These are phyloP conservation scores for Candida coleopterorum DNA, from an alignment of 805 yeast genomes.

Conservation along the genomic window DNA sequence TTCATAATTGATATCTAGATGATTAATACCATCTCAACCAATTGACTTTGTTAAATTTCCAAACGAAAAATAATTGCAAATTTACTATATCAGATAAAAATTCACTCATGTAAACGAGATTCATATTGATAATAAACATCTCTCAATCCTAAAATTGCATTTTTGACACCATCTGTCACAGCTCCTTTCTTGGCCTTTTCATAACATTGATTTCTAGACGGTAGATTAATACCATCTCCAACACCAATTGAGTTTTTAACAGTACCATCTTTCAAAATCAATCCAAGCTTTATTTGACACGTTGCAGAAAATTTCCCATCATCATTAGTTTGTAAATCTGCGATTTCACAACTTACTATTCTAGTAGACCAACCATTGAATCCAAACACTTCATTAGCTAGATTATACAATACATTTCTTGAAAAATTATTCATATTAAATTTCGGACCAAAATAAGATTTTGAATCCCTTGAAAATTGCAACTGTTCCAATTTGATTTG, in stretches of 20 bases:
- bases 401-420: slow-evolving; percentile 20
- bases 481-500: slow-evolving; percentile 42
- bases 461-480: slow-evolving; percentile 13
- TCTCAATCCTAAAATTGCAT: slow-evolving; percentile 26
- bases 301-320: slow-evolving; percentile 19
- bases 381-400: slow-evolving; percentile 52
- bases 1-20: no score
- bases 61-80: no score
- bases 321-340: slow-evolving; percentile 17
- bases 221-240: slow-evolving; percentile 31
- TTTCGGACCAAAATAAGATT: background rate
- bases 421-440: slow-evolving; percentile 7
- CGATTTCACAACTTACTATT: slow-evolving; percentile 20
- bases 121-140: slow-evolving; percentile 10
- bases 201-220: slow-evolving; percentile 29
- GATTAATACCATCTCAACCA: no score
- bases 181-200: slow-evolving; percentile 45
- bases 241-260: slow-evolving; percentile 31
- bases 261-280: slow-evolving; percentile 44
- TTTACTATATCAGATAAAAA: no score
- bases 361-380: slow-evolving; percentile 54
- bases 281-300: slow-evolving; percentile 25
- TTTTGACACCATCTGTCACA: slow-evolving; percentile 39
- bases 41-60: no score
- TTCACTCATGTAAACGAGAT: no score